A percentile compares a stretch with the other conserved stretches of the same genome.
Conservation (phyloP, 1,284 basidiomycete genomes). For the Phellopilus nigrolimitatus region DNA sequence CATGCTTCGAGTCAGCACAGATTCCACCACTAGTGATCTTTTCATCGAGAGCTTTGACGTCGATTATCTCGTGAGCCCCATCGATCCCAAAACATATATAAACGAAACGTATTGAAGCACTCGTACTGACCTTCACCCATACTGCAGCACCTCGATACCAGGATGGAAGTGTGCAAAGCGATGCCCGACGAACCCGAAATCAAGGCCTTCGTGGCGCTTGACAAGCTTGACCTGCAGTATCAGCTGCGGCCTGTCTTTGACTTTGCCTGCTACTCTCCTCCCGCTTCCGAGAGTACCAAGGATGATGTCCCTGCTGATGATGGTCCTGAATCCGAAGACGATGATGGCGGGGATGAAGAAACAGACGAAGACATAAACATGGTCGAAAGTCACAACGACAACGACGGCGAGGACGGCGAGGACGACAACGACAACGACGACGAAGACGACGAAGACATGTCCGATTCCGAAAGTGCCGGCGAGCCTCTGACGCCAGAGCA, state of each 20-base stretch:
- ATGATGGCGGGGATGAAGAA: no score
- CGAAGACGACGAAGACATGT: background rate
- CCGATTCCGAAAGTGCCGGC: background rate
- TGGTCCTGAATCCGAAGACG: no score
- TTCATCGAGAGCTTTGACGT: background rate
- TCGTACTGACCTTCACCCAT: background rate
- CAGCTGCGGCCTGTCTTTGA: background rate
- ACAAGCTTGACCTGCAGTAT: background rate
- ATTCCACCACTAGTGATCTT: background rate
- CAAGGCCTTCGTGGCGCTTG: background rate
- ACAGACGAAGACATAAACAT: no score
- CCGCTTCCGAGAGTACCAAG: background rate
- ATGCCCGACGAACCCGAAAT: background rate
- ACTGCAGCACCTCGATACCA: background rate
- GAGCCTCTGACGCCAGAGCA: background rate
- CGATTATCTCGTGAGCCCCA: background rate
- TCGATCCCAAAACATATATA: background rate
- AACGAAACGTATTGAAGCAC: background rate
- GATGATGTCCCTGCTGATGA: no score
- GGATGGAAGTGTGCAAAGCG: background rate
- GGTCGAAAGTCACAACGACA: no score
- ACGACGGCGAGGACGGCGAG: background rate
- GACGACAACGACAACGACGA: background rate
- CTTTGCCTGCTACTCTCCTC: background rate
- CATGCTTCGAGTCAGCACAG: background rate